Base-by-base conservation (phyloP, 257 asterid genomes). In the Rehmannia glutinosa region DNA sequence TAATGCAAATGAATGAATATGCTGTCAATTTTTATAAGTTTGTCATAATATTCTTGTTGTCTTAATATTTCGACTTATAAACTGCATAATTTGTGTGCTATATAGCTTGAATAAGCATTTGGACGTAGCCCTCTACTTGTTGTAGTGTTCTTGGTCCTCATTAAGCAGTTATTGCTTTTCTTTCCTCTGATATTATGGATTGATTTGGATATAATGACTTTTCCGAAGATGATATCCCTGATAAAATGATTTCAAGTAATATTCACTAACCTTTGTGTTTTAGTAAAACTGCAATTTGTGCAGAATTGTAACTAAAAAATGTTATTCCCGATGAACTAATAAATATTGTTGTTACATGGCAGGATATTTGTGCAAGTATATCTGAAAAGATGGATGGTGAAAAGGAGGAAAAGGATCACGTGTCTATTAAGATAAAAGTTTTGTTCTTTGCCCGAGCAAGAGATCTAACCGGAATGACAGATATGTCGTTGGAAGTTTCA, bases 391-490 rank as follows among this genome's bases (percentile, higher is more conserved):
- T 61, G 67, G 82, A 68, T 11, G 57, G 28, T 35, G 62, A 78
- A 52, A 75, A 45, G 47, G 60, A 55, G 38, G 72, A 41, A 36
- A 70, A 73, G 55, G 86, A 68, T 51, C 64, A 39, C 23, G 62
- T 23, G 51, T 69, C 74, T 42, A 71, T 85, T 8, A 78, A 78
- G 73, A 86, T 90, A 62, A 88, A 93, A 64, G 91, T 86, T 68
- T 66, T 88, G 72, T 90, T 93, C 84, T 93, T 93, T 1, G 96
- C 96, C 8, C 82, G 96, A 61, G 96, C 97, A 55, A 83, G 91
- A 73, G 96, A 90, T 66, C 74, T 93, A 58, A 86, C 96, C 5
- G 97, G 99, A 68, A 64, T 72, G 76, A 4, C 74, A 0, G 89
- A 93, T 54, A 81, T 74, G 82, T 73, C 78, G 5, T 49, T 93